Base-by-base conservation (phyloP, 768 basidiomycete genomes). In the Termitomyces sp. region DNA sequence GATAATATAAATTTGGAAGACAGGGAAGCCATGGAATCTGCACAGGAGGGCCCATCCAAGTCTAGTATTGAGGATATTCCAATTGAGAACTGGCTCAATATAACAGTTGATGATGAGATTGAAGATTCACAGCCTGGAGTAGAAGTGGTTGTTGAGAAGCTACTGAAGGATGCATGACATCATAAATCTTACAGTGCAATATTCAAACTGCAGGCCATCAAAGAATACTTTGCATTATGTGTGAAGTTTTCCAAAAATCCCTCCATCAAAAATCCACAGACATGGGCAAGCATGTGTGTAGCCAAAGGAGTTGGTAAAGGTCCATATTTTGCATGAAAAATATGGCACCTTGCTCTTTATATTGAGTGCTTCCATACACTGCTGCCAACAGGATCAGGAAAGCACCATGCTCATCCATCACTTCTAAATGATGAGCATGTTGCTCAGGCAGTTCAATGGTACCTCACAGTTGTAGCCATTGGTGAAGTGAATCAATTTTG, bases 371-470 rank as follows among this genome's bases (percentile, higher is more conserved):
- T 68, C 36, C 63, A 46, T 12, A 61, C 59, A 15, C 52, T 68
- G 7, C 61, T 51, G 7, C 61, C 63, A 16, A 58, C 55, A 9
- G 45, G 57, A 11, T 58, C 55, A 13, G 59, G 65, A 33, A 66
- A 68, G 35, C 65, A 68, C 32, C 67, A 68, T 57, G 63, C 63
- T 13, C 65, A 68, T 28, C 63, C 67, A 51, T 68, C 63, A 28
- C 59, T 68, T 22, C 39, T 68, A 4, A 66, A 65, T 50, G 54
- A 68, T 52, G 63, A 65, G 48, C 28, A 33, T 15, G 24, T 68
- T 40, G 15, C 38, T n/a, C 60, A 64, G 12, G 60, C 67, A 32
- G 63, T 68, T 38, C 40, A 35, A 7, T 38, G 52, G 24, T 66
- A 66, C 55, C 45, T 68, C 16, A 66, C 60, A 48, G 62, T 66